Conservation (phyloP, 768 basidiomycete genomes). For the Psilocybe cyanescens region DNA sequence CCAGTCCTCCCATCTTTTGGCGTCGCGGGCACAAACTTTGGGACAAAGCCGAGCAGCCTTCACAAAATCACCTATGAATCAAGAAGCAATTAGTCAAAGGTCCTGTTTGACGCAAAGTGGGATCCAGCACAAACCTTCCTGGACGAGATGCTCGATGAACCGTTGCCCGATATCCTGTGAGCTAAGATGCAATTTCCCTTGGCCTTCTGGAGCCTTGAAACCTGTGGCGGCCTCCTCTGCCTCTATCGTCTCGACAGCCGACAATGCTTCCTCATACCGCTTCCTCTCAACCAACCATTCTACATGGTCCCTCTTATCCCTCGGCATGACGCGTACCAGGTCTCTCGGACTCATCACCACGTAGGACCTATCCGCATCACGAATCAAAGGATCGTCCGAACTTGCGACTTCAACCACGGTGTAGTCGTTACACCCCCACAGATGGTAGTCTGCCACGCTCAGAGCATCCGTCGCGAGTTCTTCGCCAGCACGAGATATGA, state of each 20-base stretch:
- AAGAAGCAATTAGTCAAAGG: background rate
- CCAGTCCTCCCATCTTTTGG: conserved; percentile 93
- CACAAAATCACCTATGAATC: conserved; percentile 49
- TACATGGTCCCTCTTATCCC: conserved; percentile 90
- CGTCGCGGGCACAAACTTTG: conserved; percentile 82
- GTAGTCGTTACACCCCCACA: conserved; percentile 95
- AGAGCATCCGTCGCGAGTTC: conserved; percentile 88
- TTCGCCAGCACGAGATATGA: conserved; percentile 88
- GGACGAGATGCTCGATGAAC: conserved; percentile 86
- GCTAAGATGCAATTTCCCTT: conserved; percentile 47
- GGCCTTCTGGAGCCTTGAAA: conserved; percentile 15
- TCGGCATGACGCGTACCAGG: conserved; percentile 82
- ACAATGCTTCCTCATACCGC: conserved; percentile 89
- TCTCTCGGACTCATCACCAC: conserved; percentile 88
- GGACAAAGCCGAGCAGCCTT: conserved; percentile 85
- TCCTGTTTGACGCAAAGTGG: background rate
- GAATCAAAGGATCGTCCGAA: conserved; percentile 30
- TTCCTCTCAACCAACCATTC: conserved; percentile 88
- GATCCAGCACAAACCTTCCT: conserved; percentile 58
- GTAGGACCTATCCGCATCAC: conserved; percentile 55
- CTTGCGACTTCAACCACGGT: conserved; percentile 58
- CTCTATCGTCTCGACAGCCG: conserved; percentile 73
- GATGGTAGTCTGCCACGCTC: conserved; percentile 74
- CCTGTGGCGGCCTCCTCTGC: conserved; percentile 33
- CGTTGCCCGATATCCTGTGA: conserved; percentile 78